Evolutionary conservation across 306 rosid genomes (phyloP).

Genomic region (Parietaria judaica): DNA sequence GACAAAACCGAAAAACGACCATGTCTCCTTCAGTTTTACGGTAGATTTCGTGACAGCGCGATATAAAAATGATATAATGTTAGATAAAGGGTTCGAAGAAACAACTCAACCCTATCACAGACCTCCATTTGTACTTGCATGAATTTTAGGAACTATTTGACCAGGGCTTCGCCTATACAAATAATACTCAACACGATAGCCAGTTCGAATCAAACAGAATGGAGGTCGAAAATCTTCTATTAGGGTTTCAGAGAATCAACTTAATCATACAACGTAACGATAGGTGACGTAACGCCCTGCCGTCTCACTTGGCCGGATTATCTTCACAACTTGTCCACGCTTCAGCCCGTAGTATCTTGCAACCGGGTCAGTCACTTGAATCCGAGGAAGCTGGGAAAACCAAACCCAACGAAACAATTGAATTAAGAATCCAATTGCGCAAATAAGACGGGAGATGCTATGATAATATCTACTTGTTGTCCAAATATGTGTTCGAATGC

Average conservation of each 20-base stretch:
- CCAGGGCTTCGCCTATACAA: no score
- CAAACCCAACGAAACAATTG: neutral
- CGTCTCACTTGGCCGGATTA: slow-evolving; percentile 73
- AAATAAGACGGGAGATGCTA: neutral
- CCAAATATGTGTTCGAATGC: no score
- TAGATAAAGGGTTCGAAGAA: no score
- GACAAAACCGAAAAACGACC: no score
- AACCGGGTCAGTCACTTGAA: slow-evolving; percentile 75
- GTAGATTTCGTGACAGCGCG: no score
- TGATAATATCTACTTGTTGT: no score
- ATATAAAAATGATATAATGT: no score
- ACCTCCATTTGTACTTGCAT: no score
- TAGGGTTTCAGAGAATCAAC: neutral
- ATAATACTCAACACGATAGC: neutral
- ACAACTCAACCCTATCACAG: no score
- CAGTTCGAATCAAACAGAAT: no score
- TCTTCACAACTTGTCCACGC: slow-evolving; percentile 95
- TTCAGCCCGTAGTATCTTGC: slow-evolving; percentile 79
- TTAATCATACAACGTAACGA: slow-evolving; percentile 50
- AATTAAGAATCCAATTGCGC: neutral
- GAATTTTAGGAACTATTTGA: no score
- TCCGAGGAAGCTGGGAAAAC: slow-evolving; percentile 62
- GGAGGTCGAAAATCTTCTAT: neutral
- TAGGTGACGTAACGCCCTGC: slow-evolving; percentile 83
- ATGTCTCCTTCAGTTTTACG: no score